Percentiles rank a stretch among this genome's conserved stretches.
Conservation (phyloP, 2,329 filamentous ascomycete genomes). For the Chaetomiaceae sp. region DNA sequence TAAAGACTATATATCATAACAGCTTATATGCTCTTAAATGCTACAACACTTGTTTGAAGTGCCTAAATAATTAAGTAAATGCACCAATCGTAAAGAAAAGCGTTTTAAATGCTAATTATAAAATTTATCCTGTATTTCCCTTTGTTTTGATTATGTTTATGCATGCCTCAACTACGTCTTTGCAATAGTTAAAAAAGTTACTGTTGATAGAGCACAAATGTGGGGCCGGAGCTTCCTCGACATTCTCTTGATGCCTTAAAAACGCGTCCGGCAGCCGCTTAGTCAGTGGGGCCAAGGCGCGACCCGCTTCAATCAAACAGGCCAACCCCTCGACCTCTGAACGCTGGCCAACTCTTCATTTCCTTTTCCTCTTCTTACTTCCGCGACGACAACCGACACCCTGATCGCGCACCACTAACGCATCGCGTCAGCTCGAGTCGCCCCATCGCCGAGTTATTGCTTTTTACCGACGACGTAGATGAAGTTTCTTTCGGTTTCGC, state of each 20-base stretch:
- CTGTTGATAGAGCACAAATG: not conserved
- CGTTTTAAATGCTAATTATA: not conserved
- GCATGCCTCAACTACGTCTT: too few relatives aligned
- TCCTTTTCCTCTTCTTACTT: not conserved
- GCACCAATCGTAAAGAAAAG: not conserved
- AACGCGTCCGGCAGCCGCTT: not conserved
- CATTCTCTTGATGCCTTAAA: constrained; percentile 1
- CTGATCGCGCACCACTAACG: not conserved
- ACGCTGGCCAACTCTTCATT: not conserved
- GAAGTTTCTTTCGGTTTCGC: not conserved
- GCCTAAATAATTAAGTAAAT: not conserved
- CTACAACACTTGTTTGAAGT: too few relatives aligned
- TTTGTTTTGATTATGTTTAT: too few relatives aligned
- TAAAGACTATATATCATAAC: too few relatives aligned
- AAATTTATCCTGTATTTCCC: too few relatives aligned
- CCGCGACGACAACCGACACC: not conserved
- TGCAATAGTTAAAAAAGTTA: not conserved
- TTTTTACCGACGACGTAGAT: not conserved
- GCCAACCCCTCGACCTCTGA: not conserved
- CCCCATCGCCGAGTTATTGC: not conserved
- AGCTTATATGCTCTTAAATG: too few relatives aligned
- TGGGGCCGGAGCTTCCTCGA: constrained; percentile 2
- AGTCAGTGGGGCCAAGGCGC: not conserved
- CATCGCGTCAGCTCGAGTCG: not conserved
- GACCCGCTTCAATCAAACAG: too few relatives aligned